Evolutionary conservation across 228 moss, liverwort and hornwort genomes (phyloP).

Genomic region (Sphagnum magellanicum): DNA sequence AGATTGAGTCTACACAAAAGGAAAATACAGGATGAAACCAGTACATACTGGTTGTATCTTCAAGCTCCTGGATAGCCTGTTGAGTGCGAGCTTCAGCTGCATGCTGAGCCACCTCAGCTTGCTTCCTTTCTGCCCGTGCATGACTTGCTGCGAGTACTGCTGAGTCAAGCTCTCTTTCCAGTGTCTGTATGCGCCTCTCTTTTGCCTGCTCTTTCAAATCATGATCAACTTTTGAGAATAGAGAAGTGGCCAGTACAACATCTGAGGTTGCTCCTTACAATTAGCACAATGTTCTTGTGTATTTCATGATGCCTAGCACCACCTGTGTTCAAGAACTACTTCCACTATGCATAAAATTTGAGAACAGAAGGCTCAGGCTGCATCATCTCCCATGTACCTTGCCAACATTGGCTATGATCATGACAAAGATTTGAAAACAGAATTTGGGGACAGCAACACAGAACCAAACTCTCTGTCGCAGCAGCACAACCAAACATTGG

Average conservation of each 20-base stretch:
- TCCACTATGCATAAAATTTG: too few relatives aligned
- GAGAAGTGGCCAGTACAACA: neutral
- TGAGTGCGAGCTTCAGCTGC: slow-evolving; percentile 57
- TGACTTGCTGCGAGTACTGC: slow-evolving; percentile 68
- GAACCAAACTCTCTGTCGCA: too few relatives aligned
- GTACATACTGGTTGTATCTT: slow-evolving; percentile 59
- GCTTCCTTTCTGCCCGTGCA: slow-evolving; percentile 63
- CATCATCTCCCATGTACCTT: too few relatives aligned
- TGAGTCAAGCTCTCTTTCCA: slow-evolving; percentile 74
- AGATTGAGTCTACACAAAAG: neutral
- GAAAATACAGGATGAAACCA: neutral
- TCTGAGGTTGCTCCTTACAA: neutral
- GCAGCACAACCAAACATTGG: too few relatives aligned
- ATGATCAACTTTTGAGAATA: neutral
- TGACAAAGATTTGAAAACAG: too few relatives aligned
- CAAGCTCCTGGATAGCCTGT: slow-evolving; percentile 56
- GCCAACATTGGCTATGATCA: too few relatives aligned
- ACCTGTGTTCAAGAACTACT: too few relatives aligned
- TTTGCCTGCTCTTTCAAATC: slow-evolving; percentile 27
- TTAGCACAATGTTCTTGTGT: neutral
- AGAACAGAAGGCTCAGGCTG: too few relatives aligned
- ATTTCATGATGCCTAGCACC: too few relatives aligned
- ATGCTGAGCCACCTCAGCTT: slow-evolving; percentile 61
- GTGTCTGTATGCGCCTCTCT: slow-evolving; percentile 67
- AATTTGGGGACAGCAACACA: too few relatives aligned